These are phyloP conservation scores for Petunia secreta DNA, from an alignment of 257 asterid species.

Conservation along the genomic window DNA sequence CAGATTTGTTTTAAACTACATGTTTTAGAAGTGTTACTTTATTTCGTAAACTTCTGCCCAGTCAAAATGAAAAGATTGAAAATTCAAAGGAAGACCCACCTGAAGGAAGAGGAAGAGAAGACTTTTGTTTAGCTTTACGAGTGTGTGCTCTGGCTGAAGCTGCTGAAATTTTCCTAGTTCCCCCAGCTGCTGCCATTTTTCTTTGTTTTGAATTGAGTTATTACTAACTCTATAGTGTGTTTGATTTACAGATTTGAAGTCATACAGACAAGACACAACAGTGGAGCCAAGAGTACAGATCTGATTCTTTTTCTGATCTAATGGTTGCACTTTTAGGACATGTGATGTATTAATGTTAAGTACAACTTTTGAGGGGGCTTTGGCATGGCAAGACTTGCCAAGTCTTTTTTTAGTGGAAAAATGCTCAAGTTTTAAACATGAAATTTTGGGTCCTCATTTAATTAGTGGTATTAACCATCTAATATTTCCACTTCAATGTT, in stretches of 20 bases:
- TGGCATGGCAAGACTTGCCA: too few relatives aligned
- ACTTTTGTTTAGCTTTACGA: slow-evolving; percentile 53
- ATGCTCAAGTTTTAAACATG: too few relatives aligned
- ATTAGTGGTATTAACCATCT: too few relatives aligned
- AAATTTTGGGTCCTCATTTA: too few relatives aligned
- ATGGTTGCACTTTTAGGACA: not conserved
- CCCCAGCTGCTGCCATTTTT: slow-evolving; percentile 2
- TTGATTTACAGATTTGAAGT: not conserved
- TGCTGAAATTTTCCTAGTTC: slow-evolving; percentile 64
- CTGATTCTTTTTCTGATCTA: slow-evolving; percentile 4
- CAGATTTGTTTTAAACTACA: too few relatives aligned
- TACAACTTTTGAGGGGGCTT: not conserved
- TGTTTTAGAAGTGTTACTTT: too few relatives aligned
- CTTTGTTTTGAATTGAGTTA: not conserved
- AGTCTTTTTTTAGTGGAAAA: too few relatives aligned
- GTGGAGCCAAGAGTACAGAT: not conserved
- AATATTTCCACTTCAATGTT: too few relatives aligned
- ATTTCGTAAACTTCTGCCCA: not conserved
- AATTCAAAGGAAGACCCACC: slow-evolving; percentile 38
- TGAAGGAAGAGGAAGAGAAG: slow-evolving; percentile 43
- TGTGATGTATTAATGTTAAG: not conserved
- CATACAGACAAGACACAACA: not conserved
- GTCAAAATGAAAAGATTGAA: not conserved
- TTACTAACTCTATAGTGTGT: not conserved
- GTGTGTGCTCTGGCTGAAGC: slow-evolving; percentile 97